Percentiles rank a stretch among this genome's conserved stretches.
Conservation (phyloP, 148 eudicot genomes). For the Heliamphora exappendiculata region DNA sequence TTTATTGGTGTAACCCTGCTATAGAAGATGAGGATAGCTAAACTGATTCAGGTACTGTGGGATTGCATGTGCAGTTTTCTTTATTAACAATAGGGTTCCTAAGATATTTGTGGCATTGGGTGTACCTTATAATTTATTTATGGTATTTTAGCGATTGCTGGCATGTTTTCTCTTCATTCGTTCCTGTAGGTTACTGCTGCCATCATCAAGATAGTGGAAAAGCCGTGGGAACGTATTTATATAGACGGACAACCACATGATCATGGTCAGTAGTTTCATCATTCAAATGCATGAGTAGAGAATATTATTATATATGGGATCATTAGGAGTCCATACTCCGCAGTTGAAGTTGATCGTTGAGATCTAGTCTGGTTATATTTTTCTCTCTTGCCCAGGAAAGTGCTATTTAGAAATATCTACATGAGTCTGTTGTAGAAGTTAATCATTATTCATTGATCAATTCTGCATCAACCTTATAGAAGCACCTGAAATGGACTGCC, state of each 20-base stretch:
- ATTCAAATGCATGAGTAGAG: background rate
- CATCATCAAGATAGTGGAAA: slow-evolving; percentile 69
- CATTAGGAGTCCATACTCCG: background rate
- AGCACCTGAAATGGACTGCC: too few species aligned
- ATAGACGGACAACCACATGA: slow-evolving; percentile 68
- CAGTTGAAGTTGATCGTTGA: background rate
- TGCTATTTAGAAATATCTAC: too few species aligned
- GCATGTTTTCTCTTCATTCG: slow-evolving; percentile 1
- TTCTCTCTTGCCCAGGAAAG: background rate
- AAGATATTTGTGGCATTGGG: background rate
- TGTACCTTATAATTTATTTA: background rate
- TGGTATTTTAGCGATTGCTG: background rate
- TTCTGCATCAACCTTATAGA: too few species aligned
- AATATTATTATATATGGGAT: background rate
- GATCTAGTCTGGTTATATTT: background rate
- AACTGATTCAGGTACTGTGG: background rate
- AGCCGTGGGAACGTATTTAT: slow-evolving; percentile 81
- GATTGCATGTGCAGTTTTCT: background rate
- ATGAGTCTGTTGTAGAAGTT: too few species aligned
- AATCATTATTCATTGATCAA: too few species aligned
- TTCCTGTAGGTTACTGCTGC: slow-evolving; percentile 68
- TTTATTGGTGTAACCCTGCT: background rate
- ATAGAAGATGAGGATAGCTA: background rate
- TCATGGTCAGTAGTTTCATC: slow-evolving; percentile 57
- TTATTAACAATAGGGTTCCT: background rate